These are phyloP conservation scores for Porodaedalea pini DNA, from an alignment of 1,284 basidiomycete genomes.

Conservation along the genomic window DNA sequence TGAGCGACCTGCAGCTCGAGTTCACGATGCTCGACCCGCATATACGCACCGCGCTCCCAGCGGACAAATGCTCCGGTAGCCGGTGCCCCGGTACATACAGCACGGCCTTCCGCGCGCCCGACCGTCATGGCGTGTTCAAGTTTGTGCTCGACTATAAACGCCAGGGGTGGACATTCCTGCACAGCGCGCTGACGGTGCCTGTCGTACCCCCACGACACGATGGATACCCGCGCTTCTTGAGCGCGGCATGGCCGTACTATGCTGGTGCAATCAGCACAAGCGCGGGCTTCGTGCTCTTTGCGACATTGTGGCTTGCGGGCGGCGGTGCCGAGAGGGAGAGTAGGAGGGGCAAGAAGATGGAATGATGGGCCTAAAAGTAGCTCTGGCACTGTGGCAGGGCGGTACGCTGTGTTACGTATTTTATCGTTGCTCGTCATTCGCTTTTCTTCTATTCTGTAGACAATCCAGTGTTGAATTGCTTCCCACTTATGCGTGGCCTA, in stretches of 20 bases:
- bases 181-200: conserved; percentile 73
- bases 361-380: conserved; percentile 34
- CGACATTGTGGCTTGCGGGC: conserved; percentile 79
- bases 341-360: conserved; percentile 46
- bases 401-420: background rate
- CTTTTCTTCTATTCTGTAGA: background rate
- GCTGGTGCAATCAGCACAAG: conserved; percentile 85
- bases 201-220: conserved; percentile 94
- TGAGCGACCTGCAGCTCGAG: conserved; percentile 85
- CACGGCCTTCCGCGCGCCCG: conserved; percentile 82
- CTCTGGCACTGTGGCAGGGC: background rate
- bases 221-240: conserved; percentile 90
- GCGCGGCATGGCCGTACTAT: conserved; percentile 95
- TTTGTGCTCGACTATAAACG: conserved; percentile 89
- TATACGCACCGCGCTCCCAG: conserved; percentile 68
- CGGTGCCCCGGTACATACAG: conserved; percentile 61
- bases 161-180: conserved; percentile 76
- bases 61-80: conserved; percentile 39
- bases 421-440: background rate
- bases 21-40: conserved; percentile 99
- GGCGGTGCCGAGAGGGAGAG: conserved; percentile 52
- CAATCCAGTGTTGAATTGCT: too few relatives aligned
- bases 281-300: conserved; percentile 80
- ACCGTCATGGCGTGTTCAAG: conserved; percentile 97
- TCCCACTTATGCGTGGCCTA: too few relatives aligned